Evolutionary conservation across 1,284 basidiomycete species (phyloP).

Genomic region (Pyrrhoderma noxium): DNA sequence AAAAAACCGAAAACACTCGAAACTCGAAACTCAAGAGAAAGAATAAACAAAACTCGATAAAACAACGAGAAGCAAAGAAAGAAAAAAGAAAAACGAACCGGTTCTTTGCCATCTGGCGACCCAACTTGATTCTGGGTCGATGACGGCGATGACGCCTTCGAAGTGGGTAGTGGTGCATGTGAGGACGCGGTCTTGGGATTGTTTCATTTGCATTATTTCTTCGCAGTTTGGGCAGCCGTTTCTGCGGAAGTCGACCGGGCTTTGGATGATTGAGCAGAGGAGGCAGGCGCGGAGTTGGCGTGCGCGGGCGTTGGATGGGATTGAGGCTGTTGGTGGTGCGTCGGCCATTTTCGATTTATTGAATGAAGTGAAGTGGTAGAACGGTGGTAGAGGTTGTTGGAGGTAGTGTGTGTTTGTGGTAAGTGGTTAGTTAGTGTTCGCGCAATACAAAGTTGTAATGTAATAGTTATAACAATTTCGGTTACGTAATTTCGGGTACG

Average conservation of each 20-base stretch:
- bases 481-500: too few relatives aligned
- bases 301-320: conserved; percentile 56
- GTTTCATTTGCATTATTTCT: conserved; percentile 91
- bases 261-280: conserved; percentile 86
- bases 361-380: neutral
- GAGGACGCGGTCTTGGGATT: conserved; percentile 74
- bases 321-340: conserved; percentile 25
- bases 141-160: conserved; percentile 87
- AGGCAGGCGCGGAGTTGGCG: conserved; percentile 84
- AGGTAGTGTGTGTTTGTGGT: too few relatives aligned
- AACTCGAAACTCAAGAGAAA: too few relatives aligned
- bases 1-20: too few relatives aligned
- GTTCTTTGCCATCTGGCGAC: conserved; percentile 91
- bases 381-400: conserved; percentile 10
- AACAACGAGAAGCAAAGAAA: conserved; percentile 13
- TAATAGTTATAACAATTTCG: too few relatives aligned
- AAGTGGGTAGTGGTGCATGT: conserved; percentile 92
- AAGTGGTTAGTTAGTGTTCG: too few relatives aligned
- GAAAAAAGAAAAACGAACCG: conserved; percentile 43
- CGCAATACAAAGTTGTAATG: too few relatives aligned
- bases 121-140: conserved; percentile 90
- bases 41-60: conserved; percentile 10
- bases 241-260: conserved; percentile 77
- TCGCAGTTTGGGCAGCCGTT: conserved; percentile 97
- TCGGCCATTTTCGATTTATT: conserved; percentile 8